Conservation (phyloP, 2,329 filamentous ascomycete genomes). For the Colletotrichum siamense region DNA sequence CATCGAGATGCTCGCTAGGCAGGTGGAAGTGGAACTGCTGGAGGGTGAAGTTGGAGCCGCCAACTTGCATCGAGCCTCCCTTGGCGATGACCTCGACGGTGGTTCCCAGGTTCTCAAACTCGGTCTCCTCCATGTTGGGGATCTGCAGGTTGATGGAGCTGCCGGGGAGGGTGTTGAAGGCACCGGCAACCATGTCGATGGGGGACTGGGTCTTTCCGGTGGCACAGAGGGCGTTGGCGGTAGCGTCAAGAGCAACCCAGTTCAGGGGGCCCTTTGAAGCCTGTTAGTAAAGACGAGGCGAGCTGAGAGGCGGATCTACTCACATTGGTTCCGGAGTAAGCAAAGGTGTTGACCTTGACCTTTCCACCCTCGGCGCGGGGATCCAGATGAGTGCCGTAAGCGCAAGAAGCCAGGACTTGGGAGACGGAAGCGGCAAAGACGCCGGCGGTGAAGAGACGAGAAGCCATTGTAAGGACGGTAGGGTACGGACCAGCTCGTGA, state of each 20-base stretch:
- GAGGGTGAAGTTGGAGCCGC: constrained; percentile 40
- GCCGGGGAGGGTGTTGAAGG: constrained; percentile 22
- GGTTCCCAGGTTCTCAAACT: constrained; percentile 63
- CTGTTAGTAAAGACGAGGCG: not conserved
- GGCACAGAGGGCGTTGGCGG: constrained; percentile 47
- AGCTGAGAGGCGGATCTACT: not conserved
- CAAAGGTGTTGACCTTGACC: constrained; percentile 41
- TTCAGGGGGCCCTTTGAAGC: constrained; percentile 45
- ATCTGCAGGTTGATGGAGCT: constrained; percentile 29
- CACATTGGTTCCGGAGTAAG: constrained; percentile 41
- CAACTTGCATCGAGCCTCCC: constrained; percentile 39
- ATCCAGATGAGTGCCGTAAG: constrained; percentile 42
- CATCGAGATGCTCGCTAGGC: constrained; percentile 53
- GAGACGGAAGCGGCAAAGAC: constrained; percentile 14
- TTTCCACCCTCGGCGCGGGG: constrained; percentile 32
- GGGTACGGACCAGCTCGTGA: constrained; percentile 15
- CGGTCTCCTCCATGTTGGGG: constrained; percentile 47
- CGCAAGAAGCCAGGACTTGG: constrained; percentile 38
- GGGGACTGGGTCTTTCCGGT: constrained; percentile 52
- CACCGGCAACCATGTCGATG: constrained; percentile 41
- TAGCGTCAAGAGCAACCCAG: constrained; percentile 46
- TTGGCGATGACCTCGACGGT: constrained; percentile 62
- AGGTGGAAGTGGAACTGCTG: constrained; percentile 58
- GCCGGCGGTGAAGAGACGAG: constrained; percentile 14
- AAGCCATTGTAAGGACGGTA: constrained; percentile 20